These are phyloP conservation scores for Volvox africanus DNA, from an alignment of 139 green algal genomes.

Conservation along the genomic window DNA sequence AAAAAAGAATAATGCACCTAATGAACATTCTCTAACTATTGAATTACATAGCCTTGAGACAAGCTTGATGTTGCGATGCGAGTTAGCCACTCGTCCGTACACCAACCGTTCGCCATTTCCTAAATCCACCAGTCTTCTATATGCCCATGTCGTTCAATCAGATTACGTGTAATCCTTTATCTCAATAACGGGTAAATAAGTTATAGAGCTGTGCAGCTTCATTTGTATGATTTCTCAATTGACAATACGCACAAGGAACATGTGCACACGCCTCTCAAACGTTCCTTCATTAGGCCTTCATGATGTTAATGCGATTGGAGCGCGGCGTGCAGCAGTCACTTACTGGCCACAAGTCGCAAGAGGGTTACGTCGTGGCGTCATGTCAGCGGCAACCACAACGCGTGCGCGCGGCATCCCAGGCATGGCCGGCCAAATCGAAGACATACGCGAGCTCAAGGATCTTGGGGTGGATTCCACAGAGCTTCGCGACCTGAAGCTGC, in stretches of 20 bases:
- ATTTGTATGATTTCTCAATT: background rate
- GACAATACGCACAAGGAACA: background rate
- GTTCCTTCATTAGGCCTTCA: background rate
- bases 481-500: conserved; percentile 19
- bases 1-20: too few species aligned
- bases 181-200: background rate
- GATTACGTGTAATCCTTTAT: too few species aligned
- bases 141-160: too few species aligned
- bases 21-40: too few species aligned
- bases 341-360: background rate
- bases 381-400: background rate
- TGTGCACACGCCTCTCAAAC: background rate
- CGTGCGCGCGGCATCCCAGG: background rate
- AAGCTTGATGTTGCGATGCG: too few species aligned
- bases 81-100: too few species aligned
- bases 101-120: too few species aligned
- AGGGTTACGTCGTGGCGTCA: background rate
- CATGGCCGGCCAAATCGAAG: background rate
- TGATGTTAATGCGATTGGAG: background rate
- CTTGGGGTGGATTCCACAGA: conserved; percentile 17
- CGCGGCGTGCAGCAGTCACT: background rate
- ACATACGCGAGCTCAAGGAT: conserved; percentile 23
- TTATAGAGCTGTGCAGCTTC: background rate
- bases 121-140: too few species aligned
- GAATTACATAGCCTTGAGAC: too few species aligned